phyloP scores from a whole-genome alignment of 2,329 filamentous ascomycete genomes.

The Fusarium papillatum region DNA sequence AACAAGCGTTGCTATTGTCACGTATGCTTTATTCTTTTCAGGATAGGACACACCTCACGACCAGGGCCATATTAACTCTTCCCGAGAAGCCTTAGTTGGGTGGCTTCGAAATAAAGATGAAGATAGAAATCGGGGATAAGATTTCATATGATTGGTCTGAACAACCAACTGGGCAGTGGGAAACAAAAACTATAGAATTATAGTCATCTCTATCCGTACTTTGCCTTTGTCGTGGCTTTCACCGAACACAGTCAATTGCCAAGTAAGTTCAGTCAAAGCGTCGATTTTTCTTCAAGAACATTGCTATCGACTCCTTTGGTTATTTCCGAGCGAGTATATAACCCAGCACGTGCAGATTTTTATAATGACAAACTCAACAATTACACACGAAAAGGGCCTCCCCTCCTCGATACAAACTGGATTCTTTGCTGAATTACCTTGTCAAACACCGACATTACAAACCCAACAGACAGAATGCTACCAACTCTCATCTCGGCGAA shows the following conservation, averaged over 20 bases:
- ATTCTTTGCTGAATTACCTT: not conserved
- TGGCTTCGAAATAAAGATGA: too few relatives aligned
- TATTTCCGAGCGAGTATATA: not conserved
- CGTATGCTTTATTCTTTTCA: not conserved
- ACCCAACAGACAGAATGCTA: not conserved
- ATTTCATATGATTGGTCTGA: too few relatives aligned
- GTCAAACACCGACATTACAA: not conserved
- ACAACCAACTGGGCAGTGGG: too few relatives aligned
- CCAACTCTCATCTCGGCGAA: not conserved
- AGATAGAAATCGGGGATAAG: too few relatives aligned
- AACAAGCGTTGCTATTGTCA: not conserved
- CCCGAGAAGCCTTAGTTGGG: not conserved
- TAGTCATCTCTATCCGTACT: too few relatives aligned
- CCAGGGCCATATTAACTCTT: not conserved
- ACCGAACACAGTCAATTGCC: too few relatives aligned
- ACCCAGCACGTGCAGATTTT: not conserved
- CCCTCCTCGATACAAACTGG: too few relatives aligned
- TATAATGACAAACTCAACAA: not conserved
- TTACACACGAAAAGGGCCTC: not conserved
- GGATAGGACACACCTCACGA: not conserved
- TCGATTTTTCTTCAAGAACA: too few relatives aligned
- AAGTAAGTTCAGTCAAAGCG: too few relatives aligned
- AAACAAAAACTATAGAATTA: too few relatives aligned
- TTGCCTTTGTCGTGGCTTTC: too few relatives aligned
- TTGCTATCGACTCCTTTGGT: too few relatives aligned